A percentile compares a stretch with the other conserved stretches of the same genome.
These are phyloP conservation scores for Cladosporium sp. DNA, from an alignment of 2,329 filamentous ascomycete genomes.

Conservation along the genomic window DNA sequence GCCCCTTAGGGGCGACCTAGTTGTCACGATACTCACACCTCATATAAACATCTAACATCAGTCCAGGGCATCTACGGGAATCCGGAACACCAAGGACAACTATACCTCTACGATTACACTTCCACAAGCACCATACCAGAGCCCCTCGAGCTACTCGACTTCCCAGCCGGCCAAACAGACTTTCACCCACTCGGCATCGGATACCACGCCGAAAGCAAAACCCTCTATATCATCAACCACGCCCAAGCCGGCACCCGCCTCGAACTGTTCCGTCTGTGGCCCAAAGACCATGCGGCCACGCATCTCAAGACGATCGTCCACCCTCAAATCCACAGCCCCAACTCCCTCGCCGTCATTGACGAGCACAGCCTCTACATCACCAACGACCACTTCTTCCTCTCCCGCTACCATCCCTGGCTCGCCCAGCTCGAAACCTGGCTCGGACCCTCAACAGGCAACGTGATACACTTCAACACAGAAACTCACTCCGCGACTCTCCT, in stretches of 20 bases:
- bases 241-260: conserved; percentile 36
- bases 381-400: conserved; percentile 45
- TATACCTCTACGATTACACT: conserved; percentile 45
- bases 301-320: conserved; percentile 38
- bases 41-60: neutral
- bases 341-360: conserved; percentile 40
- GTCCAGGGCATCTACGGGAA: conserved; percentile 33
- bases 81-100: conserved; percentile 29
- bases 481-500: conserved; percentile 5
- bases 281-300: conserved; percentile 29
- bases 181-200: conserved; percentile 43
- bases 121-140: conserved; percentile 25
- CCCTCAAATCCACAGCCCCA: conserved; percentile 38
- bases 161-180: conserved; percentile 29
- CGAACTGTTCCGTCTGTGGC: conserved; percentile 39
- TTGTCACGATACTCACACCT: neutral
- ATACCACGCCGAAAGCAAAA: conserved; percentile 37
- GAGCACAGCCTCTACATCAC: conserved; percentile 40
- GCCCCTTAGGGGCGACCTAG: neutral
- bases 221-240: conserved; percentile 45
- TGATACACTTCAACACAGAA: conserved; percentile 39
- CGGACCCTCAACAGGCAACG: conserved; percentile 38
- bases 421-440: conserved; percentile 43
- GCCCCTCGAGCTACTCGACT: conserved; percentile 32
- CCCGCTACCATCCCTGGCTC: conserved; percentile 30